Evolutionary conservation across 148 eudicot genomes (phyloP), one percentile per base, ranked within the genome.

Genomic region (Vaccinium vitisidaea): DNA sequence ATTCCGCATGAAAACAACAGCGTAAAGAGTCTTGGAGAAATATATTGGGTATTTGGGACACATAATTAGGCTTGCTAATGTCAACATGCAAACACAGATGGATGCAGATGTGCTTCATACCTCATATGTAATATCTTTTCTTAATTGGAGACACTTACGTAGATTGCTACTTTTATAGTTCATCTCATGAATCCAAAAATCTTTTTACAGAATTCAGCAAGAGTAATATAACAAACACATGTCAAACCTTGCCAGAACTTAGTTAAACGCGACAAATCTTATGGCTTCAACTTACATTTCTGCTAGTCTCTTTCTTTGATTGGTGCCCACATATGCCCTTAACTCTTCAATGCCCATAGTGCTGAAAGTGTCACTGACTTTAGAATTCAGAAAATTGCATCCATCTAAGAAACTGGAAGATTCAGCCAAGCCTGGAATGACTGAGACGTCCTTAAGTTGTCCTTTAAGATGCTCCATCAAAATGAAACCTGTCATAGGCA

Each of bases 401-500:
- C 86, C 80, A 27, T 89, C 88, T 32, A 91, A 67, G 39, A 87
- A 80, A 18, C 82, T 82, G 65, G 83, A 84, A 55, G 84, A 86
- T 48, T 84, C 87, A n/a, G 56, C 83, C 86, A 87, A 80, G 81
- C 83, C 86, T 21, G 90, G 87, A 85, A 77, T 80, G n/a, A 25
- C 77, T 71, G 89, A 84, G 63, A 48, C 76, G 71, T 87, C 90
- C 82, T 86, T 85, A 36, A 89, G 76, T 69, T 87, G 78, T 53
- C 84, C 91, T 88, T 88, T 91, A 32, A 85, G 85, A 86, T 85
- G 70, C 48, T 90, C 90, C 92, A 92, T 86, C 79, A 91, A 76
- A 80, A 86, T 79, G 81, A 80, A 91, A 46, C 91, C 94, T 92
- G 88, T 27, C 53, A 79, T 1, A 53, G 12, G n/a, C 6, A 78